Evolutionary conservation across 371 early-diverging fungal species (phyloP), one percentile per base, ranked within the genome.

Genomic region (Circinella minor): DNA sequence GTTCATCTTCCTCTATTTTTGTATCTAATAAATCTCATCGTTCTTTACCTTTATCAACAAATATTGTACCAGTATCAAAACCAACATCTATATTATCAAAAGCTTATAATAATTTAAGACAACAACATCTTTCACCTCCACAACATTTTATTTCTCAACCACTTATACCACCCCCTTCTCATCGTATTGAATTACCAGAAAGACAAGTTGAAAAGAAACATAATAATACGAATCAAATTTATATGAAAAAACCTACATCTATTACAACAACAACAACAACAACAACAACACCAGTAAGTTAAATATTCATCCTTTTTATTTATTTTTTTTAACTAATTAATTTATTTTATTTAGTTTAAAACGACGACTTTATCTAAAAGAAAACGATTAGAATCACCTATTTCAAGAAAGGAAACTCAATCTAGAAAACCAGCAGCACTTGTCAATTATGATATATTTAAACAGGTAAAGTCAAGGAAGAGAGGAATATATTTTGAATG

Each of bases 391-490:
- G 36, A 61, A 37, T 7, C 38, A 47, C 48, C 63, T 46, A 13
- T 18, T 59, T 10, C 37, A 63, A 10, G 9, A 34, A 20, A 48
- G 18, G 49, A 8, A 13, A 36, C 51, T 27, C 17, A n/a, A 36
- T 14, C 47, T 18, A 77, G 67, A 46, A 72, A 66, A 43, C 77
- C 74, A 13, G 71, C 57, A n/a, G 78, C 78, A 17, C 65, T 75
- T 54, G 78, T 78, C 4, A 78, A 78, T 57, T 78, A 69, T 38
- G 69, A 71, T 46, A 69, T 78, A 36, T 78, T 78, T 55, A 74
- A 75, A 55, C 73, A 78, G 66, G 70, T 78, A 66, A 63, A 75
- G 15, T 54, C 8, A 18, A 54, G 2, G 15, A 54, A 3, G 14
- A 18, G 15, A 27, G 27, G 27, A 27, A 27, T 27, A 0, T 27